Conservation (phyloP, 352 stramenopile genomes). For the Globisporangium uncinulatum region DNA sequence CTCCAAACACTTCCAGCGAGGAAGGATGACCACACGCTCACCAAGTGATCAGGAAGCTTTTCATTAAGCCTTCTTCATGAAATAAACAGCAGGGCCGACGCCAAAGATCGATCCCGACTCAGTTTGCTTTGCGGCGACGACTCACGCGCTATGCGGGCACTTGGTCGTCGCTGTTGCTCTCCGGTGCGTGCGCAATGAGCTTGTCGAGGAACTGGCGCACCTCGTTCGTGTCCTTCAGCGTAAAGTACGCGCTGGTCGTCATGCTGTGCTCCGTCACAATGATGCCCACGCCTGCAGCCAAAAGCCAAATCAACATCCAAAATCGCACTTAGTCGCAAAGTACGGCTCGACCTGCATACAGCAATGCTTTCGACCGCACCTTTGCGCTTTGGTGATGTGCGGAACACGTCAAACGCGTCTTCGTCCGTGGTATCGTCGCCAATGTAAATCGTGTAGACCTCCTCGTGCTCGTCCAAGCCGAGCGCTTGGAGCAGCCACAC, state of each 20-base stretch:
- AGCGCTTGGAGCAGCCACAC: conserved; percentile 80
- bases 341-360: not conserved
- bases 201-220: conserved; percentile 72
- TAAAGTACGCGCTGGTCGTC: conserved; percentile 65
- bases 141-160: conserved; percentile 6
- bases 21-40: no score
- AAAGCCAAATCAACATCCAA: not conserved
- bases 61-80: not conserved
- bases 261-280: conserved; percentile 73
- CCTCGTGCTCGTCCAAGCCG: conserved; percentile 56
- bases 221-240: conserved; percentile 68
- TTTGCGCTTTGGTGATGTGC: conserved; percentile 38
- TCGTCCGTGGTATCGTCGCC: conserved; percentile 90
- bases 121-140: not conserved
- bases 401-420: conserved; percentile 77
- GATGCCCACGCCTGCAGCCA: conserved; percentile 56
- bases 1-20: not conserved
- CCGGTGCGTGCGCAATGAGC: conserved; percentile 31
- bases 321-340: not conserved
- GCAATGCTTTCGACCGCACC: conserved; percentile 11
- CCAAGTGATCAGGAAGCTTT: not conserved
- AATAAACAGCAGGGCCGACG: not conserved
- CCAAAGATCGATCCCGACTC: no score
- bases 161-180: conserved; percentile 1
- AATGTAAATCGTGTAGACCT: conserved; percentile 91